Base-by-base conservation (phyloP, 257 asterid genomes). In the Forsythia viridissima region DNA sequence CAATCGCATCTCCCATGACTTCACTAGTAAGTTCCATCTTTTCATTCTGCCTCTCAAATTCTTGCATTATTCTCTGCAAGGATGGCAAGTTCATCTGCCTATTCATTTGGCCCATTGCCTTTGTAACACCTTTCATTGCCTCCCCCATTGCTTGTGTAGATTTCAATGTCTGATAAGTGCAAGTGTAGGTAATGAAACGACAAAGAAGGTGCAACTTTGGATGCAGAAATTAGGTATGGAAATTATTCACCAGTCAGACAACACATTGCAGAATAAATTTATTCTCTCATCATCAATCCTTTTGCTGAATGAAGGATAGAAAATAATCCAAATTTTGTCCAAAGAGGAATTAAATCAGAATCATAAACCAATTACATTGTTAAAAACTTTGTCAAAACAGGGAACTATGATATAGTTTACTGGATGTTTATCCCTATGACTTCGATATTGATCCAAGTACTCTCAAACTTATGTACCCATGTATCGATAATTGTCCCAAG, bases 101-200 rank as follows among this genome's bases (percentile, higher is more conserved):
- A 77, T 95, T 95, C 99, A 95, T 95, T 84, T 90, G 97, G 51
- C 99, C 99, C 99, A 95, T 95, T 73, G 99, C 98, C 90, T 93
- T 92, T 0, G 98, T 93, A 18, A 95, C 99, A 6, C 99, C 99
- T 86, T 95, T 93, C 99, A 95, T 95, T 78, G 99, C 99, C 88
- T 93, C 99, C 52, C 98, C 98, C 99, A 95, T 95, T 74, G 99
- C 99, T 90, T 95, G 99, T 30, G 99, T 95, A 13, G 99, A 95
- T 85, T 95, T 95, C 81, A 95, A 78, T 6, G 98, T 95, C 99
- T 95, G 88, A 70, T 38, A 84, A 77, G 38, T 39, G 57, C 73
- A 24, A 71, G 18, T 18, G 13, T 42, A 39, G 73, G 30, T 42
- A 37, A 70, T 70, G 57, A 10, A 77, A 77, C 13, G 71, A 74